Evolutionary conservation across 2,329 filamentous ascomycete species (phyloP), one percentile per base, ranked within the genome.

Genomic region (Lachnellula hyalina): DNA sequence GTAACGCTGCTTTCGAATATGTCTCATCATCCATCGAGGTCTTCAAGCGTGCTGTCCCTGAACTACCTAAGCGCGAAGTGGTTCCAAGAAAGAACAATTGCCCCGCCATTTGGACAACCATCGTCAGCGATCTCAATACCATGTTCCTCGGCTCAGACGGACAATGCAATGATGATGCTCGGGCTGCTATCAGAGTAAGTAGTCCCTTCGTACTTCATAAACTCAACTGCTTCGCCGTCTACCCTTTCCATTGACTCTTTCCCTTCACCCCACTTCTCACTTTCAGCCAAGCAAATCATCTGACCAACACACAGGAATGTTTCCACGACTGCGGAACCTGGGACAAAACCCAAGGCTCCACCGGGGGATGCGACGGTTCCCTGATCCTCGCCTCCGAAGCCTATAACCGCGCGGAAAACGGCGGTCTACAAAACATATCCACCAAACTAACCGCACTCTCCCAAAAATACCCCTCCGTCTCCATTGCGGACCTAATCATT

Each of bases 101-200:
- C 25, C 51, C 82, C 0, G 81, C 80, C 60, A 83, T 70, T 21
- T 56, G 50, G 50, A 23, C 40, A 15, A 47, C 25, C 36, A 42
- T 57, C 34, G 52, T 59, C 38, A 15, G 49, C 9, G 49, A 59
- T 19, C 52, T 21, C 9, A 48, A n/a, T 21, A 35, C 40, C 14
- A 52, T 28, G 15, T 53, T 53, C 25, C 17, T 35, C 17, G 51
- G 45, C 14, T 9, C n/a, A 5, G 36, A 48, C 40, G 48, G 53
- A 32, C 53, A 60, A 52, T 61, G 59, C 32, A 61, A 54, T 34
- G 57, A 60, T 36, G 41, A 54, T 40, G 59, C 59, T 5, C 23
- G 59, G 48, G 59, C 59, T 17, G 59, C 59, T 12, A 61, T 61
- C 38, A 38, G 56, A 44, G 53, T 61, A 51, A 36, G 56, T 44